A percentile compares a stretch with the other conserved stretches of the same genome.
These are phyloP conservation scores for Salix dunnii DNA, from an alignment of 345 rosid genomes.

Conservation along the genomic window DNA sequence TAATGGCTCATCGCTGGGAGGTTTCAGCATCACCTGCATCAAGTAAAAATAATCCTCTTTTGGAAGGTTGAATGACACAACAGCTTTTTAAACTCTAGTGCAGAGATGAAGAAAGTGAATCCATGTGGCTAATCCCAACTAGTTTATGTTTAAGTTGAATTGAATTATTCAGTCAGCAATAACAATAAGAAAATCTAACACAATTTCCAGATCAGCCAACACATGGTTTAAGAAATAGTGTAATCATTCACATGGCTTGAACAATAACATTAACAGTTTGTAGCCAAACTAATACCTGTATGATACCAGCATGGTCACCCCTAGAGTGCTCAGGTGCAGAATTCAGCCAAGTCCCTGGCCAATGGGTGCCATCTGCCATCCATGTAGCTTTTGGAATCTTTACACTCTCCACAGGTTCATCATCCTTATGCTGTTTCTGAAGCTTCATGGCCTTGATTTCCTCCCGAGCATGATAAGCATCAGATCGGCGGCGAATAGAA, in stretches of 20 bases:
- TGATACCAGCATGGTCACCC: conserved; percentile 93
- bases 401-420: conserved; percentile 63
- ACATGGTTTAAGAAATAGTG: background rate
- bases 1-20: conserved; percentile 89
- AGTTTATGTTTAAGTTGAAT: background rate
- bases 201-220: background rate
- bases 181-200: background rate
- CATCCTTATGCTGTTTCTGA: conserved; percentile 72
- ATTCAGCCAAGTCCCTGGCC: conserved; percentile 97
- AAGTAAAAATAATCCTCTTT: conserved; percentile 1
- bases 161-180: background rate
- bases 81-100: background rate
- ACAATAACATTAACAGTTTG: background rate
- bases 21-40: conserved; percentile 91
- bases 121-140: background rate
- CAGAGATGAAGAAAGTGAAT: conserved; percentile 5
- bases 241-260: conserved; percentile 1
- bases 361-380: conserved; percentile 99
- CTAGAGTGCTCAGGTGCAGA: conserved; percentile 64
- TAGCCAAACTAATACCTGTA: conserved; percentile 55
- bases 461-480: conserved; percentile 93
- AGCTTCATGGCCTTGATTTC: conserved; percentile 94
- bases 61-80: background rate
- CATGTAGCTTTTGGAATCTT: conserved; percentile 95
- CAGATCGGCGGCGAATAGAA: conserved; percentile 91